Evolutionary conservation across 805 yeast genomes (phyloP).

Genomic region (Pichia deserticola): DNA sequence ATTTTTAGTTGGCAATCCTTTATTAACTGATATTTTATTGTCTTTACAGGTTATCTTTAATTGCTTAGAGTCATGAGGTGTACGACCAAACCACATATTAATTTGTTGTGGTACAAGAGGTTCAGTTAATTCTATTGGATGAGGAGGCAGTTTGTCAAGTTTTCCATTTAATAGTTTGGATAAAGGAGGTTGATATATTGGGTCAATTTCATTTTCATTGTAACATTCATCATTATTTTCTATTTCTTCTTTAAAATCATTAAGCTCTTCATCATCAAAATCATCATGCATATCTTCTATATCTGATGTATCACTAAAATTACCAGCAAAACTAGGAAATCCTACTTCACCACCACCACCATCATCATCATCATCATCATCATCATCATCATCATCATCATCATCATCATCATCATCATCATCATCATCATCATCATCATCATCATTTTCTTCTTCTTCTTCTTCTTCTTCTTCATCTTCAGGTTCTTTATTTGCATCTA

Average conservation of each 20-base stretch:
- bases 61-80: constrained; percentile 2
- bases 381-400: constrained; percentile 19
- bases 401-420: constrained; percentile 23
- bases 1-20: constrained; percentile 49
- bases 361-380: constrained; percentile 17
- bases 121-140: constrained; percentile 3
- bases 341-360: constrained; percentile 4
- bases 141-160: constrained; percentile 34
- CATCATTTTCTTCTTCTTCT: constrained; percentile 13
- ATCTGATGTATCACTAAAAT: background rate
- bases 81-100: constrained; percentile 62
- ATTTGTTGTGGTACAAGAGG: constrained; percentile 58
- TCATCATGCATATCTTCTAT: constrained; percentile 6
- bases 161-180: constrained; percentile 27
- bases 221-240: constrained; percentile 6
- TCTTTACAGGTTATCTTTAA: constrained; percentile 13
- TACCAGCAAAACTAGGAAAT: too few relatives aligned
- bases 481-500: background rate
- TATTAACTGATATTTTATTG: constrained; percentile 13
- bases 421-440: constrained; percentile 19
- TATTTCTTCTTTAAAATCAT: constrained; percentile 20
- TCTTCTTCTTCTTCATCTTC: constrained; percentile 12
- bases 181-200: constrained; percentile 36
- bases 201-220: constrained; percentile 29
- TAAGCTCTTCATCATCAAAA: constrained; percentile 31